Base-by-base conservation (phyloP, 768 basidiomycete genomes). In the Cystobasidium onofrii region DNA sequence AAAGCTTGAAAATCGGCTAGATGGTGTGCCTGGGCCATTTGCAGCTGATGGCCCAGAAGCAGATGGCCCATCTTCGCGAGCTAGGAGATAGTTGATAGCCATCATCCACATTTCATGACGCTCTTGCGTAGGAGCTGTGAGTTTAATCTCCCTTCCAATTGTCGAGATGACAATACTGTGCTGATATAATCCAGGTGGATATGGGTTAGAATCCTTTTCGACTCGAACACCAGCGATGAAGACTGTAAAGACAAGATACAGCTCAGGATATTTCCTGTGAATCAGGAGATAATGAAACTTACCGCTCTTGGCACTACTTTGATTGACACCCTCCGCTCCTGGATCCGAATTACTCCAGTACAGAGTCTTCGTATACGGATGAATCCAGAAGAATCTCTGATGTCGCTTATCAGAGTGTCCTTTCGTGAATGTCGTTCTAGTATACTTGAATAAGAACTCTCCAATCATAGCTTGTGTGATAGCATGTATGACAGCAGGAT, bases 391-490 rank as follows among this genome's bases (percentile, higher is more conserved):
- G 87, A 76, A 99, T 43, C 96, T 85, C 81, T 87, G 88, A 82
- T 99, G 96, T 64, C 94, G 84, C 80, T 87, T 88, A 80, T 92
- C 89, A 25, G 91, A 91, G 80, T 92, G 86, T 15, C 92, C 93
- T 81, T 90, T 94, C 27, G 93, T 92, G 78, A 98, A 87, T 20
- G 90, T 83, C 73, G 87, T 86, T 64, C 95, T 86, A 10, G 95
- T 97, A 82, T 99, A 97, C 84, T 98, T 98, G 86, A 90, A 91
- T 83, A 99, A 81, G 82, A 93, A 97, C 84, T 98, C 95, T 63
- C 96, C 95, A 77, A 98, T 98, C 96, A 99, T 99, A 27, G 94
- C 96, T 84, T 98, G 95, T 18, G 96, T 99, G 77, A 98, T 97
- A 0, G 94, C 90, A 80, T 97, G 95, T 76, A 98, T 96, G 78